Conservation (phyloP, 2,329 filamentous ascomycete species). For the Leptographium procerum region DNA sequence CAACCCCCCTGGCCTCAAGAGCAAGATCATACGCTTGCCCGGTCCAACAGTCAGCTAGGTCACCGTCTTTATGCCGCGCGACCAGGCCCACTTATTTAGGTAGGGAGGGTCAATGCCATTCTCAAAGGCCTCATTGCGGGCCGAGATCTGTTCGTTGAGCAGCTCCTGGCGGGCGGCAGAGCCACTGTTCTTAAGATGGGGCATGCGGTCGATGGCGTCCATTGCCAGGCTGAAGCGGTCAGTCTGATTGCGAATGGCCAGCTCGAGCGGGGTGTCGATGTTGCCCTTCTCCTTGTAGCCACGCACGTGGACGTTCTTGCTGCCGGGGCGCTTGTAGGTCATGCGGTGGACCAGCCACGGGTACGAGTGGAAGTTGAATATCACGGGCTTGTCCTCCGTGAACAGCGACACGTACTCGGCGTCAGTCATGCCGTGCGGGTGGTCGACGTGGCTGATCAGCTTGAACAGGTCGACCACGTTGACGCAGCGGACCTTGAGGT, state of each 20-base stretch:
- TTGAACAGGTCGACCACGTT: conserved; percentile 76
- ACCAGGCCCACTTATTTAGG: conserved; percentile 57
- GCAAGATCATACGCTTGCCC: no score
- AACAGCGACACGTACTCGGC: conserved; percentile 58
- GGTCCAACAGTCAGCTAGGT: no score
- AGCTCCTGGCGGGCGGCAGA: conserved; percentile 51
- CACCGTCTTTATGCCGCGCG: no score
- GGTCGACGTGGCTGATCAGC: conserved; percentile 56
- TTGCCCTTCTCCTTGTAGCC: conserved; percentile 78
- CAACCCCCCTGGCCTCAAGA: no score
- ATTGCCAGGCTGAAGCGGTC: conserved; percentile 70
- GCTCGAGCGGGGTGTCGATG: conserved; percentile 68
- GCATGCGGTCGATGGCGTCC: conserved; percentile 60
- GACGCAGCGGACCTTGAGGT: conserved; percentile 66
- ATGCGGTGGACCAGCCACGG: conserved; percentile 69
- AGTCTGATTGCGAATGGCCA: conserved; percentile 67
- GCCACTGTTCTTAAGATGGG: conserved; percentile 50
- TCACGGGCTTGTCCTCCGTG: conserved; percentile 58
- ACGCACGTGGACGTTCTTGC: conserved; percentile 57
- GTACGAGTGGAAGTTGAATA: conserved; percentile 81
- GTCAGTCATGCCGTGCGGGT: conserved; percentile 62
- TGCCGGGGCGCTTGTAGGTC: conserved; percentile 63
- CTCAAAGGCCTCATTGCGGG: conserved; percentile 55
- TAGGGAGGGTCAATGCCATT: conserved; percentile 57
- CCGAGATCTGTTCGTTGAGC: conserved; percentile 51